Conservation (phyloP, 2,329 filamentous ascomycete genomes). For the Fusarium pilosicola region DNA sequence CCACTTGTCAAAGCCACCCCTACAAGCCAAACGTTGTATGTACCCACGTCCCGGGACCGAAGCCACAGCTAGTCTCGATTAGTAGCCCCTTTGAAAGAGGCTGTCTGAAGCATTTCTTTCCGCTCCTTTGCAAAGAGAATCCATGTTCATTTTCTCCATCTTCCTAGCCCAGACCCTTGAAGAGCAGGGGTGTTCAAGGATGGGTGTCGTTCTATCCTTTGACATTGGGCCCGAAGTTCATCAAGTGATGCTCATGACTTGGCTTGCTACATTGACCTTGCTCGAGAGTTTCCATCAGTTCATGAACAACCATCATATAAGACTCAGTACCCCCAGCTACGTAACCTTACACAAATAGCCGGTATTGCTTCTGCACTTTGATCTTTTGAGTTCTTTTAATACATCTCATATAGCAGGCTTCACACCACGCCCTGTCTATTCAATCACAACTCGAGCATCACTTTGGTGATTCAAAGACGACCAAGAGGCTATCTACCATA, state of each 20-base stretch:
- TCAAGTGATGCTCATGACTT: conserved; percentile 38
- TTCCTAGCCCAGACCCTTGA: conserved; percentile 17
- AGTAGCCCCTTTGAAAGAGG: conserved; percentile 35
- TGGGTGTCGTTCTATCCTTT: conserved; percentile 40
- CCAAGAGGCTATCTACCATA: conserved; percentile 9
- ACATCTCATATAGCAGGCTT: not conserved
- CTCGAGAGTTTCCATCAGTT: conserved; percentile 34
- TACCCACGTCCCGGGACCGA: conserved; percentile 40
- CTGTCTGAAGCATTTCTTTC: conserved; percentile 41
- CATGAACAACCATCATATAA: conserved; percentile 39
- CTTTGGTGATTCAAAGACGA: conserved; percentile 7
- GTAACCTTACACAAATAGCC: not conserved
- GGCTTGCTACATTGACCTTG: conserved; percentile 39
- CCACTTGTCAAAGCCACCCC: conserved; percentile 38
- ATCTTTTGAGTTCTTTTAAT: not conserved
- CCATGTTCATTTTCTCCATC: conserved; percentile 31
- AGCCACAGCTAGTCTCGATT: conserved; percentile 42
- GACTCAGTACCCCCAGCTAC: conserved; percentile 36
- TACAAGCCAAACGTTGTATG: conserved; percentile 39
- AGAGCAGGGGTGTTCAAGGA: conserved; percentile 21
- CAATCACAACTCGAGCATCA: conserved; percentile 5
- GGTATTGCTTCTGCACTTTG: conserved; percentile 5
- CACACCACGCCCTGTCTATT: not conserved
- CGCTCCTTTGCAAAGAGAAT: conserved; percentile 35
- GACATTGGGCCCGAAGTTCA: conserved; percentile 31